A percentile compares a stretch with the other conserved stretches of the same genome.
Evolutionary conservation across 2,329 filamentous ascomycete species (phyloP).

Genomic region (Fonsecaea multimorphosa): DNA sequence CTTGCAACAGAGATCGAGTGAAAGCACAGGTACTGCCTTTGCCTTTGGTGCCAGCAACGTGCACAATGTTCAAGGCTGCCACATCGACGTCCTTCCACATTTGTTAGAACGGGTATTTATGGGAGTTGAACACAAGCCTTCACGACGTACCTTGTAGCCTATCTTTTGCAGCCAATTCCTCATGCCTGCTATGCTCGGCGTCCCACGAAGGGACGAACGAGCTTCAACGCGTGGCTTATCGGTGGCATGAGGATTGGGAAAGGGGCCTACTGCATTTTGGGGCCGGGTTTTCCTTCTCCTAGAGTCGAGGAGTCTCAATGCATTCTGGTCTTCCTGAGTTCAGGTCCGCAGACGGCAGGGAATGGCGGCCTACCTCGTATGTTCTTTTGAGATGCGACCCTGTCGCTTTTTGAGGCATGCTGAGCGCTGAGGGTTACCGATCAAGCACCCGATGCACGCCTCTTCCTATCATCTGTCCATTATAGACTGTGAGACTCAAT

Average conservation of each 20-base stretch:
- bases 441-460: neutral
- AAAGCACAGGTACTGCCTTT: constrained; percentile 90
- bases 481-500: neutral
- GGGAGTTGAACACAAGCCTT: neutral
- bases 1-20: constrained; percentile 74
- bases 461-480: neutral
- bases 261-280: neutral
- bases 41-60: constrained; percentile 91
- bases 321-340: neutral
- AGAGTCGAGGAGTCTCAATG: neutral
- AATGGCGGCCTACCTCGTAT: neutral
- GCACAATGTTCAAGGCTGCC: constrained; percentile 63
- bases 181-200: constrained; percentile 15
- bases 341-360: neutral
- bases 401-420: neutral
- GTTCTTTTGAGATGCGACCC: neutral
- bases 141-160: constrained; percentile 11
- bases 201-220: constrained; percentile 7
- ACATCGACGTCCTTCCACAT: constrained; percentile 10
- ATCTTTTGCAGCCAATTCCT: constrained; percentile 15
- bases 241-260: neutral
- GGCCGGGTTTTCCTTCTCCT: neutral
- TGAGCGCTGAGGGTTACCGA: neutral
- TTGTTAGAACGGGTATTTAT: neutral
- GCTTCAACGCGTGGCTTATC: neutral